Conservation (phyloP, 1,284 basidiomycete genomes). For the Bjerkandera adusta region DNA sequence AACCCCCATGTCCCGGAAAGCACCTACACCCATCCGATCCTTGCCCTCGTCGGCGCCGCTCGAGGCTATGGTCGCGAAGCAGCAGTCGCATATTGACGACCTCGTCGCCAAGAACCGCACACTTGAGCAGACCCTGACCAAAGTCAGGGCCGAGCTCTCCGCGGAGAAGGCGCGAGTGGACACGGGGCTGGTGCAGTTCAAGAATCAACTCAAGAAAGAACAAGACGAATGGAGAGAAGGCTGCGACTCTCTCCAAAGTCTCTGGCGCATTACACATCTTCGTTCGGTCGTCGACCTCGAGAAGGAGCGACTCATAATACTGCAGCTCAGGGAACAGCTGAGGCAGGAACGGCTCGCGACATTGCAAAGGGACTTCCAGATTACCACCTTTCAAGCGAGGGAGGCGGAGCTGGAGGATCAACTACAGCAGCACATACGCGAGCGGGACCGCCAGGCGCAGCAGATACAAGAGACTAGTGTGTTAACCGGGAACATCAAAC, state of each 20-base stretch:
- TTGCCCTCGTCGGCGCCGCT: slow-evolving; percentile 36
- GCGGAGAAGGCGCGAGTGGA: slow-evolving; percentile 43
- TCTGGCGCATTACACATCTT: slow-evolving; percentile 62
- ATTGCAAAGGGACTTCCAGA: slow-evolving; percentile 59
- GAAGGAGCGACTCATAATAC: slow-evolving; percentile 42
- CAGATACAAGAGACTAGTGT: slow-evolving; percentile 37
- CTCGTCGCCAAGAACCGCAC: slow-evolving; percentile 62
- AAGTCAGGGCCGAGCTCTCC: slow-evolving; percentile 24
- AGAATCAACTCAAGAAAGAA: slow-evolving; percentile 49
- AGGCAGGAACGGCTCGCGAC: slow-evolving; percentile 53
- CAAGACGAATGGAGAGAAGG: slow-evolving; percentile 57
- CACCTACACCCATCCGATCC: slow-evolving; percentile 20
- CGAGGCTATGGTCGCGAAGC: slow-evolving; percentile 51
- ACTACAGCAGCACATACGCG: slow-evolving; percentile 39
- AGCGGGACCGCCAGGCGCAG: slow-evolving; percentile 41
- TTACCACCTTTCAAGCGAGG: slow-evolving; percentile 60
- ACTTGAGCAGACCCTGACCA: slow-evolving; percentile 54
- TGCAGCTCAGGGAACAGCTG: slow-evolving; percentile 50
- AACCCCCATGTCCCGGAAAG: slow-evolving; percentile 22
- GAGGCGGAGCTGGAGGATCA: slow-evolving; percentile 55
- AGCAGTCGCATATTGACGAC: slow-evolving; percentile 65
- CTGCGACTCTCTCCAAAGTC: slow-evolving; percentile 58
- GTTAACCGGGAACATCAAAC: slow-evolving; percentile 34
- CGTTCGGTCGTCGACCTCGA: slow-evolving; percentile 51
- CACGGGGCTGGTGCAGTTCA: slow-evolving; percentile 41